A percentile compares a stretch with the other conserved stretches of the same genome.
phyloP scores from a whole-genome alignment of 2,329 filamentous ascomycete species.

The Tolypocladium cylindrosporum region DNA sequence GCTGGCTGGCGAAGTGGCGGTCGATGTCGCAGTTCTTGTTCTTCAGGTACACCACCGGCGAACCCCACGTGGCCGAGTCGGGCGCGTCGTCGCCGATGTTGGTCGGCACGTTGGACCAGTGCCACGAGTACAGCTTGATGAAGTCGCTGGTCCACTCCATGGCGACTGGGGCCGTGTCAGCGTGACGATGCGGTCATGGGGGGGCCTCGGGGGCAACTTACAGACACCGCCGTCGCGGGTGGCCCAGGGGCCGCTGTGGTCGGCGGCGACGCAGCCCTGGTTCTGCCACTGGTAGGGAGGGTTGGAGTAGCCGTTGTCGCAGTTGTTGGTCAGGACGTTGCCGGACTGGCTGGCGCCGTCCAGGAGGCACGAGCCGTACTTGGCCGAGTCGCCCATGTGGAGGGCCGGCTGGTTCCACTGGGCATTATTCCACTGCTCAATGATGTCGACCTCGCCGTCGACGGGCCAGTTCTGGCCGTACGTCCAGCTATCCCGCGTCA shows the following conservation, averaged over 20 bases:
- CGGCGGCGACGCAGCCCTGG: slow-evolving; percentile 30
- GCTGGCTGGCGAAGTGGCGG: slow-evolving; percentile 52
- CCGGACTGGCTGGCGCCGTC: slow-evolving; percentile 18
- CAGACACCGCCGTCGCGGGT: slow-evolving; percentile 28
- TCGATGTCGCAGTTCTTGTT: slow-evolving; percentile 51
- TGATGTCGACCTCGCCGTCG: slow-evolving; percentile 57
- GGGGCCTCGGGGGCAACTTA: slow-evolving; percentile 22
- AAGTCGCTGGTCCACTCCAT: slow-evolving; percentile 30
- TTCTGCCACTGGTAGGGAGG: slow-evolving; percentile 21
- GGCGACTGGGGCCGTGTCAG: slow-evolving; percentile 17
- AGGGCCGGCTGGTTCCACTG: slow-evolving; percentile 46
- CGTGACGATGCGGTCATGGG: not conserved
- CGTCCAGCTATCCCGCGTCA: slow-evolving; percentile 28
- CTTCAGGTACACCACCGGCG: slow-evolving; percentile 52
- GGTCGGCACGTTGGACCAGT: slow-evolving; percentile 16
- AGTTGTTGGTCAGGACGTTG: slow-evolving; percentile 24
- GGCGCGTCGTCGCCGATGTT: slow-evolving; percentile 35
- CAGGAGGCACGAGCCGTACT: slow-evolving; percentile 25
- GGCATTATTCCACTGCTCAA: slow-evolving; percentile 54
- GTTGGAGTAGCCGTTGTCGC: slow-evolving; percentile 26
- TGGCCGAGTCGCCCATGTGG: slow-evolving; percentile 33
- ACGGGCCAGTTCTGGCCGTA: slow-evolving; percentile 46
- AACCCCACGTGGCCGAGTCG: slow-evolving; percentile 54
- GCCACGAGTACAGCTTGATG: slow-evolving; percentile 33
- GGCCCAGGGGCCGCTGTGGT: slow-evolving; percentile 28